Percentiles rank a stretch among this genome's conserved stretches.
These are phyloP conservation scores for Saccharomyces hybrid DNA, from an alignment of 1,139 yeast genomes.

Conservation along the genomic window DNA sequence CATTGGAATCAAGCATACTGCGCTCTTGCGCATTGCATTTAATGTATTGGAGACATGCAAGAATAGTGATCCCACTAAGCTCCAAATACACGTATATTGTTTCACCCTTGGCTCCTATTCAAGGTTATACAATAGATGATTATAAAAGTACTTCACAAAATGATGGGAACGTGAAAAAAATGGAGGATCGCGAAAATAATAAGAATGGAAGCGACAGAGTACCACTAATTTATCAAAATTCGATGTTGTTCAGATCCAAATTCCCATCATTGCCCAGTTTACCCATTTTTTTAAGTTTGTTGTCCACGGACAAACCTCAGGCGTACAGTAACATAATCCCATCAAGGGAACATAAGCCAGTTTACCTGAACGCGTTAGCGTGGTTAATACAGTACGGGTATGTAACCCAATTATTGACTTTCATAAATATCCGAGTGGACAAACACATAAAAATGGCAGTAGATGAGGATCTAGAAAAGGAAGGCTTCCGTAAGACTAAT, in stretches of 20 bases:
- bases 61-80: conserved; percentile 71
- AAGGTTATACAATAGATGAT: conserved; percentile 27
- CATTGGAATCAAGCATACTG: conserved; percentile 35
- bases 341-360: conserved; percentile 68
- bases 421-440: conserved; percentile 70
- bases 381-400: conserved; percentile 82
- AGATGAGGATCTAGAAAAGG: conserved; percentile 71
- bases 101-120: conserved; percentile 80
- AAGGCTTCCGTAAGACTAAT: conserved; percentile 34
- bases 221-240: conserved; percentile 30
- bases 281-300: conserved; percentile 57
- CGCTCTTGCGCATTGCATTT: conserved; percentile 73
- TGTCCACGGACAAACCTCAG: conserved; percentile 70
- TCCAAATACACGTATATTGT: conserved; percentile 67
- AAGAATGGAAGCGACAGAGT: conserved; percentile 2
- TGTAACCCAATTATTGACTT: conserved; percentile 75
- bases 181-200: conserved; percentile 2
- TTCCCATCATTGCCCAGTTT: conserved; percentile 78
- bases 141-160: conserved; percentile 7
- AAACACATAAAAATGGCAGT: conserved; percentile 69
- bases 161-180: conserved; percentile 3
- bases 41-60: conserved; percentile 87
- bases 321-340: conserved; percentile 71
- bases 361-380: conserved; percentile 67
- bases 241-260: conserved; percentile 43